Evolutionary conservation across 2,329 filamentous ascomycete species (phyloP).

Genomic region (Aspergillus unguis): DNA sequence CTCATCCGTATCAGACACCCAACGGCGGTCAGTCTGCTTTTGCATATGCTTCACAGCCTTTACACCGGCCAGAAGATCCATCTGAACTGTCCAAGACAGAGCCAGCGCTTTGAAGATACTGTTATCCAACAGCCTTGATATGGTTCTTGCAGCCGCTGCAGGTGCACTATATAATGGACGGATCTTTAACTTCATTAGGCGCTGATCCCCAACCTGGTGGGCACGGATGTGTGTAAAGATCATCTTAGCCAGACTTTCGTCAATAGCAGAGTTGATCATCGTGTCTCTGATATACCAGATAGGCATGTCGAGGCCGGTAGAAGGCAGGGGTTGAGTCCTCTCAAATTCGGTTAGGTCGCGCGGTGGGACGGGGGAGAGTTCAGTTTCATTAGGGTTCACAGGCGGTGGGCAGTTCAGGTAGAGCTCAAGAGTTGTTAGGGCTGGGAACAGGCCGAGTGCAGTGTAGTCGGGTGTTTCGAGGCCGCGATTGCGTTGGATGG

Average conservation of each 20-base stretch:
- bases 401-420: background rate
- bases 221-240: background rate
- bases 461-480: background rate
- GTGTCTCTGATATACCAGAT: background rate
- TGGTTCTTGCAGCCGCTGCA: background rate
- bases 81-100: background rate
- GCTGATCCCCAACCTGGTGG: background rate
- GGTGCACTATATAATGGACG: background rate
- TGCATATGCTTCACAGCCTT: background rate
- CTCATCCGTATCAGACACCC: background rate
- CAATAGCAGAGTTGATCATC: background rate
- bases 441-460: background rate
- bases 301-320: background rate
- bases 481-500: background rate
- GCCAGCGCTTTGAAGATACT: background rate
- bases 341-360: background rate
- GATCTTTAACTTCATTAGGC: background rate
- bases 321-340: background rate
- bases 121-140: background rate
- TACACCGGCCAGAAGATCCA: background rate
- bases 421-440: background rate
- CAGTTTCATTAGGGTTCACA: background rate
- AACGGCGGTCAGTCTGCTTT: background rate
- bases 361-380: background rate
- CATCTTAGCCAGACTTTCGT: background rate